These are phyloP conservation scores for Neurospora hispaniola DNA, from an alignment of 495 filamentous ascomycete genomes.

Conservation along the genomic window DNA sequence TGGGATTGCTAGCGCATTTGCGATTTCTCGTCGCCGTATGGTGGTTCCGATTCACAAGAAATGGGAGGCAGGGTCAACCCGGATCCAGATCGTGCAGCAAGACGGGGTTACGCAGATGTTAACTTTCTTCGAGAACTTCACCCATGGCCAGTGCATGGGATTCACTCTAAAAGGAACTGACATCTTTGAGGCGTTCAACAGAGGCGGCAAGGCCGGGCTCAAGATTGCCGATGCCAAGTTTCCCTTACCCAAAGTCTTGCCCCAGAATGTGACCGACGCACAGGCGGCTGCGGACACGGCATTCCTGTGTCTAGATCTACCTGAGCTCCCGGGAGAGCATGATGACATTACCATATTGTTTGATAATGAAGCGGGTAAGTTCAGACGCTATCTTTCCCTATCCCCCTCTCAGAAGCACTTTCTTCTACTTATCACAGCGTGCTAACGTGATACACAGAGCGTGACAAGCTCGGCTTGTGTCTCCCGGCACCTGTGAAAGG, in stretches of 20 bases:
- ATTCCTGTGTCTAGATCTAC: conserved; percentile 74
- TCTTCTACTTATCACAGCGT: not conserved
- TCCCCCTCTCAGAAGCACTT: not conserved
- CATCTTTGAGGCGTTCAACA: conserved; percentile 58
- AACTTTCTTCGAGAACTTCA: conserved; percentile 75
- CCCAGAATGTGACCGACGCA: conserved; percentile 29
- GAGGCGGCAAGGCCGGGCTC: conserved; percentile 55
- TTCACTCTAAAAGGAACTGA: conserved; percentile 76
- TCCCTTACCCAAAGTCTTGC: conserved; percentile 56
- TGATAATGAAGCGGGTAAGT: conserved; percentile 67
- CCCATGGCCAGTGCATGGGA: conserved; percentile 75
- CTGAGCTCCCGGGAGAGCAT: conserved; percentile 80
- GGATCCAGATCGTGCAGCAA: conserved; percentile 68
- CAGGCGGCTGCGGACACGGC: conserved; percentile 34
- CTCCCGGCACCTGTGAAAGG: conserved; percentile 40
- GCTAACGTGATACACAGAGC: conserved; percentile 27
- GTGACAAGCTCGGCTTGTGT: conserved; percentile 31
- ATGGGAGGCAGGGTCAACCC: conserved; percentile 65
- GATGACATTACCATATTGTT: conserved; percentile 82
- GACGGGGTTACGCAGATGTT: conserved; percentile 63
- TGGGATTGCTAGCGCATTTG: conserved; percentile 58
- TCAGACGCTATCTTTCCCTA: not conserved
- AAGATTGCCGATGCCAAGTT: conserved; percentile 85
- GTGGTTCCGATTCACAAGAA: conserved; percentile 87
- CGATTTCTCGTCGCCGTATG: conserved; percentile 74